These are phyloP conservation scores for Limnomonas spitsbergensis DNA, from an alignment of 139 green algal genomes.

Conservation along the genomic window DNA sequence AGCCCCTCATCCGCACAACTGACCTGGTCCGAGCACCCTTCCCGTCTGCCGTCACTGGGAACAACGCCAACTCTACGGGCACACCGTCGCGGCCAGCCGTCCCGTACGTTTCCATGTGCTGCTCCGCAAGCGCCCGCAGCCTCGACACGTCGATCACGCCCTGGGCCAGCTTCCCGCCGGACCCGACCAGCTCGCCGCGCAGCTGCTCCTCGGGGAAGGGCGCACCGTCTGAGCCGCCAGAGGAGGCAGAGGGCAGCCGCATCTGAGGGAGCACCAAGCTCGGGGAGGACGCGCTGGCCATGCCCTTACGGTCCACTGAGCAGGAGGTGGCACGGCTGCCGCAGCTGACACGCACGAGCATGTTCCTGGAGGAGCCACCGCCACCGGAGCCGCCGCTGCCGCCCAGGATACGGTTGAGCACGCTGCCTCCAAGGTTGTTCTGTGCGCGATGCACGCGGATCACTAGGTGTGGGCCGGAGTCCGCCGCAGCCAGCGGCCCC, in stretches of 20 bases:
- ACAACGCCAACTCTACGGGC: no score
- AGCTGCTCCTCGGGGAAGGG: neutral
- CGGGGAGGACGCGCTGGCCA: neutral
- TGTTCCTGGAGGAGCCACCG: neutral
- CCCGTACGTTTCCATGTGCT: neutral
- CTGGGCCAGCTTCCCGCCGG: neutral
- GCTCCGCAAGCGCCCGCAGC: neutral
- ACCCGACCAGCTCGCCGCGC: neutral
- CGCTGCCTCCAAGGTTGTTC: neutral
- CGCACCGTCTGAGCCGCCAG: neutral
- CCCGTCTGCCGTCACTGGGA: no score
- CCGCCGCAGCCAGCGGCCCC: no score
- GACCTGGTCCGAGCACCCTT: no score
- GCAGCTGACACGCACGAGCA: neutral
- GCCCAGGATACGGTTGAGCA: neutral
- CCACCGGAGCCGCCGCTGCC: no score
- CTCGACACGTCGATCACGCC: neutral
- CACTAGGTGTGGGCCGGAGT: neutral
- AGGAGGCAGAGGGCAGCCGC: neutral
- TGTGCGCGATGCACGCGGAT: neutral
- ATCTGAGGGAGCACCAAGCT: neutral
- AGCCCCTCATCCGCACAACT: no score
- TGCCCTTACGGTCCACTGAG: neutral
- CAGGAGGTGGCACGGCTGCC: neutral
- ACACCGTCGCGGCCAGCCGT: no score